Conservation (phyloP, 768 basidiomycete species). For the Pleurotus tuoliensis region DNA sequence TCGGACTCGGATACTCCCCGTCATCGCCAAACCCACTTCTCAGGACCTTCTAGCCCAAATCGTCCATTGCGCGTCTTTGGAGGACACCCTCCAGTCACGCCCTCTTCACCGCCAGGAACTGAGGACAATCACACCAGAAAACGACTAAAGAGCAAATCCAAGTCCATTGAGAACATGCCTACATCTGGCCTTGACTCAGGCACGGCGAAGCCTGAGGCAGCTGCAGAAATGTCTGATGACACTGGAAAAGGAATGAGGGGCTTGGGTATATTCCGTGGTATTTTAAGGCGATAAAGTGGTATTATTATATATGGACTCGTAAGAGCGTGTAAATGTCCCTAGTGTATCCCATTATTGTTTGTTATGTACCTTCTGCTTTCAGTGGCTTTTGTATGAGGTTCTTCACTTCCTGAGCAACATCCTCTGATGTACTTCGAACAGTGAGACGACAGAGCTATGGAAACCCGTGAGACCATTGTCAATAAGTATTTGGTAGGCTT, state of each 20-base stretch:
- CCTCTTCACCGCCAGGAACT: slow-evolving; percentile 12
- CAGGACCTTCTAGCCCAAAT: slow-evolving; percentile 3
- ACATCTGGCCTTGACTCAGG: slow-evolving; percentile 16
- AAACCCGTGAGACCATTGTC: not conserved
- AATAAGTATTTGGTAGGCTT: slow-evolving; percentile 15
- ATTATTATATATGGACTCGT: slow-evolving; percentile 6
- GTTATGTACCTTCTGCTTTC: slow-evolving; percentile 19
- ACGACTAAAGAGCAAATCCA: slow-evolving; percentile 43
- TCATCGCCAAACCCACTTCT: slow-evolving; percentile 8
- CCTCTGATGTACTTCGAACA: slow-evolving; percentile 91
- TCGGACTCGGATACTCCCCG: slow-evolving; percentile 21
- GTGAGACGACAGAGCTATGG: slow-evolving; percentile 86
- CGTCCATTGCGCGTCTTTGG: slow-evolving; percentile 12
- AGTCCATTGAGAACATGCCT: slow-evolving; percentile 56
- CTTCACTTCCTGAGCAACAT: slow-evolving; percentile 72
- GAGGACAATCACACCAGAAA: slow-evolving; percentile 11
- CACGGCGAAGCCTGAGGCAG: slow-evolving; percentile 1
- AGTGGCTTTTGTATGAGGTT: slow-evolving; percentile 47
- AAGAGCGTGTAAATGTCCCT: not conserved
- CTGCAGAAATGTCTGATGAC: slow-evolving; percentile 32
- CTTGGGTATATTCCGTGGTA: slow-evolving; percentile 31
- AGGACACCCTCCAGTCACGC: slow-evolving; percentile 13
- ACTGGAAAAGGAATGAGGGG: slow-evolving; percentile 37
- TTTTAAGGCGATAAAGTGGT: slow-evolving; percentile 18
- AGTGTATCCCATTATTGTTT: not conserved